phyloP scores from a whole-genome alignment of 306 rosid genomes.

The Styphnolobium japonicum region DNA sequence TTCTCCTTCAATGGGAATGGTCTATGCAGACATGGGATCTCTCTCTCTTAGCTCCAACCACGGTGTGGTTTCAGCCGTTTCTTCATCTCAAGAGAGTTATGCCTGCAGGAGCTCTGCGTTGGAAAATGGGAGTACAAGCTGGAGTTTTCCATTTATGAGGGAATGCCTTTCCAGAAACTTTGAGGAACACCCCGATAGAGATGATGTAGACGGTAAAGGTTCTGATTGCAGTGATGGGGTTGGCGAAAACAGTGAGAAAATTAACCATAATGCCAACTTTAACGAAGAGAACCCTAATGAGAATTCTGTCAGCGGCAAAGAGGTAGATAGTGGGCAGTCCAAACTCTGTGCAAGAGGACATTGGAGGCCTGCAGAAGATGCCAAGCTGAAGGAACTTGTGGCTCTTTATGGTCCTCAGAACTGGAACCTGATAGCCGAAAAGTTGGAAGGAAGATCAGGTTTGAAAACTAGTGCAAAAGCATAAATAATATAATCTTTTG shows the following conservation, averaged over 20 bases:
- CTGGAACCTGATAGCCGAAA: constrained; percentile 95
- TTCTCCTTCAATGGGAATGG: constrained; percentile 50
- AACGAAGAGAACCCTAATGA: constrained; percentile 41
- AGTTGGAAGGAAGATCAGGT: constrained; percentile 98
- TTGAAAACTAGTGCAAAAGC: not conserved
- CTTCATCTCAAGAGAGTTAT: constrained; percentile 42
- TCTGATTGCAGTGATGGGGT: constrained; percentile 48
- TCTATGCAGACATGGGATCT: constrained; percentile 55
- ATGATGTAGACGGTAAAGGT: constrained; percentile 35
- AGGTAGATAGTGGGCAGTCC: constrained; percentile 57
- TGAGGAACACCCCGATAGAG: constrained; percentile 34
- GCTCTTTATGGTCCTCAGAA: constrained; percentile 93
- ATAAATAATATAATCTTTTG: not conserved
- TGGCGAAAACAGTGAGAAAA: constrained; percentile 30
- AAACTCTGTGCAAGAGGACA: constrained; percentile 92
- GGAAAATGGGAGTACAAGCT: constrained; percentile 37
- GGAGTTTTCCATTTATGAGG: constrained; percentile 50
- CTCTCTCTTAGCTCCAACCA: constrained; percentile 60
- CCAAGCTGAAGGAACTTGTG: constrained; percentile 87
- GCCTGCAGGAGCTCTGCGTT: constrained; percentile 28
- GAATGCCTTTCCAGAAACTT: constrained; percentile 42
- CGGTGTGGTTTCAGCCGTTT: constrained; percentile 33
- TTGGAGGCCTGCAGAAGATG: constrained; percentile 97
- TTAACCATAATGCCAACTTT: not conserved
- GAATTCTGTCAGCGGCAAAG: constrained; percentile 35